Evolutionary conservation across 768 basidiomycete genomes (phyloP), one percentile per base, ranked within the genome.

Genomic region (Pleurotus djamor): DNA sequence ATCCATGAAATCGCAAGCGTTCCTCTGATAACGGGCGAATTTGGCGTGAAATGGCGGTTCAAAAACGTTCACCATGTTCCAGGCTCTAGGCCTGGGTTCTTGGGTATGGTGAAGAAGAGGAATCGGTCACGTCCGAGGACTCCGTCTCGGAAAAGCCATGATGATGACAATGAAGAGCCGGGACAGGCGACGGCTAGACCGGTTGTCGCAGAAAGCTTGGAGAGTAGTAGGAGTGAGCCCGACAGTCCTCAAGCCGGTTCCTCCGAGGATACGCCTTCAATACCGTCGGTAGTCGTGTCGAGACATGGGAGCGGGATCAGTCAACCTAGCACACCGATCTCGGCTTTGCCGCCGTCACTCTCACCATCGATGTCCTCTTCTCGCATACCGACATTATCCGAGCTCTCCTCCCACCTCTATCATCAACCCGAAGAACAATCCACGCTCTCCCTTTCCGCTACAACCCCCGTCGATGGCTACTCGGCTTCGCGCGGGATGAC

Each of bases 1-100:
- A 76, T 91, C 41, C 87, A 91, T 71, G 83, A 90, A 63, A 79
- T 92, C 17, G 78, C 82, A 16, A 87, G 83, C 63, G 86, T 92
- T 0, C 91, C 91, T 0, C 82, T 91, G 59, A 83, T 91, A 36
- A 74, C 76, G 44, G 90, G 90, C 62, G 81, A 89, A 66, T 91
- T 91, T 66, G 84, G 77, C 16, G 81, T 87, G 4, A 76, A 79
- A 17, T 91, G 91, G 89, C 87, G 84, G 70, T 83, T 91, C 71
- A 88, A 85, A 75, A 79, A 84, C 62, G 77, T 77, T 2, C 72
- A 76, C 38, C 63, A 63, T 7, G 61, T 69, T 1, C 68, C 78
- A 2, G 69, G 71, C 12, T 61, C 73, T 16, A 74, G 79, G 66
- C 64, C 66, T 33, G 79, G 83, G 3, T 64, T 85, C 35, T 66